A percentile compares a stretch with the other conserved stretches of the same genome.
phyloP scores from a whole-genome alignment of 2,329 filamentous ascomycete genomes.

The Colletotrichum destructivum region DNA sequence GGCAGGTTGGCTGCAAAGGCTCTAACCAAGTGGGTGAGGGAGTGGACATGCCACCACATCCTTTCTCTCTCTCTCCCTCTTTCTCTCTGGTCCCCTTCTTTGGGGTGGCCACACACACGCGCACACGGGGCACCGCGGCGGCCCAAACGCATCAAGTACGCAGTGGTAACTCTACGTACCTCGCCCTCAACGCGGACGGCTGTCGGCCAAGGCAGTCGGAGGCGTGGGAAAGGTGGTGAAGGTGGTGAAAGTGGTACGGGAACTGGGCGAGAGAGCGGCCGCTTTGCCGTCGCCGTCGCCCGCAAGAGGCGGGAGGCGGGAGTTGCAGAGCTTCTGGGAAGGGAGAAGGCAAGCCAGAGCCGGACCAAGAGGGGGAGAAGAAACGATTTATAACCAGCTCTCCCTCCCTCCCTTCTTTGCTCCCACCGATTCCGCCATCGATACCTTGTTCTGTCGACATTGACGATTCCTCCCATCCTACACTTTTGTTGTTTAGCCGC shows the following conservation, averaged over 20 bases:
- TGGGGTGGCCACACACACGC: conserved; percentile 12
- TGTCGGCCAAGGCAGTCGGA: conserved; percentile 41
- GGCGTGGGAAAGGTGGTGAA: neutral
- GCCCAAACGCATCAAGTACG: conserved; percentile 28
- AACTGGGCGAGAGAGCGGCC: conserved; percentile 24
- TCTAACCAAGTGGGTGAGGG: conserved; percentile 30
- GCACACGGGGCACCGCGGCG: conserved; percentile 10
- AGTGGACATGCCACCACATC: conserved; percentile 18
- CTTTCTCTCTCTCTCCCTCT: conserved; percentile 2
- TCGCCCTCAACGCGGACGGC: conserved; percentile 30
- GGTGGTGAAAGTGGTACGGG: conserved; percentile 19
- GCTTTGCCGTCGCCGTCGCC: conserved; percentile 16
- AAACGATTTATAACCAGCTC: conserved; percentile 39
- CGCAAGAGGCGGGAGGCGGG: neutral
- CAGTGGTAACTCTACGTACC: conserved; percentile 37
- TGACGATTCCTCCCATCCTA: conserved; percentile 30
- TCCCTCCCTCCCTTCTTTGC: conserved; percentile 26
- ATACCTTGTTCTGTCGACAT: conserved; percentile 41
- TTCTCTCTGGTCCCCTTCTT: conserved; percentile 18
- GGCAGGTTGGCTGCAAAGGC: conserved; percentile 16
- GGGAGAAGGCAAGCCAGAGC: conserved; percentile 11
- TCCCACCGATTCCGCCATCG: conserved; percentile 37
- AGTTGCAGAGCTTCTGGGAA: conserved; percentile 42
- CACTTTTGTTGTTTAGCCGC: conserved; percentile 32
- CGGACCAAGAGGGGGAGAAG: conserved; percentile 22